Percentiles rank a stretch among this genome's conserved stretches.
Conservation (phyloP, 208 protist genomes). For the Acanthamoeba quina region DNA sequence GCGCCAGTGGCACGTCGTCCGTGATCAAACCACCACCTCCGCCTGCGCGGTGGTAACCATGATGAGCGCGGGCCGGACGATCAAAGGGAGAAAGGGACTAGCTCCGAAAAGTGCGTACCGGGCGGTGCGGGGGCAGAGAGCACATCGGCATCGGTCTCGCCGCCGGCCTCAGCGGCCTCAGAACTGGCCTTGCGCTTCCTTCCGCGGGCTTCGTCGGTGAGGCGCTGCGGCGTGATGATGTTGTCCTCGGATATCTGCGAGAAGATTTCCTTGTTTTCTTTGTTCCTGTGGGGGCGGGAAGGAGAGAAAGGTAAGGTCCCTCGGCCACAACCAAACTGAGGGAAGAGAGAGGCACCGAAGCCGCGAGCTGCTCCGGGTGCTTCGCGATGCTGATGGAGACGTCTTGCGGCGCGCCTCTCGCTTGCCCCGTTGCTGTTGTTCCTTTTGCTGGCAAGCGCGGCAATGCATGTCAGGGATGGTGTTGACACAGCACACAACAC, state of each 20-base stretch:
- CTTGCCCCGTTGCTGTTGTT: no score
- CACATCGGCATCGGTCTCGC: background rate
- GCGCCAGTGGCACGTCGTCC: background rate
- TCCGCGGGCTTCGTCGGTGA: background rate
- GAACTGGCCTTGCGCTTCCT: conserved; percentile 41
- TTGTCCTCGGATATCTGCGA: conserved; percentile 38
- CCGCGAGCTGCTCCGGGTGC: background rate
- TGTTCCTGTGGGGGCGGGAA: background rate
- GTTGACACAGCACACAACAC: no score
- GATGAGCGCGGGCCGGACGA: no score
- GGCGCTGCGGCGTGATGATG: conserved; percentile 51
- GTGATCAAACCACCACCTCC: background rate
- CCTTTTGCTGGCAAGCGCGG: no score
- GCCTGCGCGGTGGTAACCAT: no score
- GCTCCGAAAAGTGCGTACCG: no score
- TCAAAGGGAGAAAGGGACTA: no score
- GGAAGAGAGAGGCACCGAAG: background rate
- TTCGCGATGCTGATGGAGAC: background rate
- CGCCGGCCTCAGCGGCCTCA: no score
- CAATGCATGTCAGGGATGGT: no score
- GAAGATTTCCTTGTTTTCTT: conserved; percentile 50
- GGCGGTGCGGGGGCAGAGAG: no score
- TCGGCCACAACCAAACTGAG: background rate
- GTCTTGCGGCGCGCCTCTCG: conserved; percentile 18
- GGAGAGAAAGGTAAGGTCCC: background rate